A percentile compares a stretch with the other conserved stretches of the same genome.
These are phyloP conservation scores for Pachyrhizus erosus DNA, from an alignment of 306 rosid species.

Conservation along the genomic window DNA sequence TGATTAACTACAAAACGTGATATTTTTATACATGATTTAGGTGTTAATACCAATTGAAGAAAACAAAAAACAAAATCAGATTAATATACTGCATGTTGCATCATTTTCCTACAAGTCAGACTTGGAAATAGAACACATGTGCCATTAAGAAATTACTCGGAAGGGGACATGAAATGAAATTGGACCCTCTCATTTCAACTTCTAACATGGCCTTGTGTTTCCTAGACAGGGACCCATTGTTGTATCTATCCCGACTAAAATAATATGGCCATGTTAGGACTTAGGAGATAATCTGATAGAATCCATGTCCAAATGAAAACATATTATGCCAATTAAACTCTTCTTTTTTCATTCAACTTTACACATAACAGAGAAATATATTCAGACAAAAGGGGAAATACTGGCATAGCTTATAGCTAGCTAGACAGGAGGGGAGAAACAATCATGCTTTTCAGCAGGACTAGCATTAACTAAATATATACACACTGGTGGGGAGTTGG, in stretches of 20 bases:
- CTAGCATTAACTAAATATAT: too few species aligned
- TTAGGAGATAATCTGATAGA: neutral
- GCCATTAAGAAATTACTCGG: constrained; percentile 15
- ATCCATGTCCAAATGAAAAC: constrained; percentile 17
- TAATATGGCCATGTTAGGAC: neutral
- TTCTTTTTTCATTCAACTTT: neutral
- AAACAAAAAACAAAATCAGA: constrained; percentile 19
- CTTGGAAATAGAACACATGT: constrained; percentile 8
- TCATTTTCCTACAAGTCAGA: constrained; percentile 12
- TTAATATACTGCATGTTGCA: neutral
- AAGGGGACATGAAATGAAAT: constrained; percentile 20
- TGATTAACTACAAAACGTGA: constrained; percentile 11
- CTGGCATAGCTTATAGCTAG: neutral
- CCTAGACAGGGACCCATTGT: neutral
- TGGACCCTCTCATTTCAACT: constrained; percentile 23
- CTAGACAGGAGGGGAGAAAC: neutral
- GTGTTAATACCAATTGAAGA: constrained; percentile 32
- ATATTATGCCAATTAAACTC: constrained; percentile 14
- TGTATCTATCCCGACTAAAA: constrained; percentile 6
- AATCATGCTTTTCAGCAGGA: constrained; percentile 18
- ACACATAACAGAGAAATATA: neutral
- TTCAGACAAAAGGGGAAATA: neutral
- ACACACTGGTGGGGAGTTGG: neutral
- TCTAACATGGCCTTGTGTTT: constrained; percentile 21
- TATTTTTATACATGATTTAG: neutral